Base-by-base conservation (phyloP, 345 rosid species). In the Schrenkiella parvula region DNA sequence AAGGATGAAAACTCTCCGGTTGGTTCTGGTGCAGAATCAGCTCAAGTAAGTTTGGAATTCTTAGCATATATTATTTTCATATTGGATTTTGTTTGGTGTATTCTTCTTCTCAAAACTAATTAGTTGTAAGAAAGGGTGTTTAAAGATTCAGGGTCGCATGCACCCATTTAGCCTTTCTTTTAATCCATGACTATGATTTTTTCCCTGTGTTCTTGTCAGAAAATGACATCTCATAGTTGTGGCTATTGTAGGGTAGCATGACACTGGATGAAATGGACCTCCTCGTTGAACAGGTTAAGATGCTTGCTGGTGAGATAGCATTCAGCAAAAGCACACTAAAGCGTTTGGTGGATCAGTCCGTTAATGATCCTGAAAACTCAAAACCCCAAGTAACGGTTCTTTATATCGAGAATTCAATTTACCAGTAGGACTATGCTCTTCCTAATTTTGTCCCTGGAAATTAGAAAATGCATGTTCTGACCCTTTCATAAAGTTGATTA, bases 271-370 rank as follows among this genome's bases (percentile, higher is more conserved):
- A 95, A 86, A 90, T 88, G 82, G 99, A 95, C 63, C 99, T 95
- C 74, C 89, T 92, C 6, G 95, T 84, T 46, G 98, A 95, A 85
- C 99, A 95, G 79, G 99, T 92, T 51, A 95, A 95, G 82, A 90
- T 95, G 97, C 95, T 92, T 77, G 98, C 99, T 58, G 99, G 89
- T 71, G 99, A 95, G 84, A 85, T 95, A 76, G 99, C 98, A 32
- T 90, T 95, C 68, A 78, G 97, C 79, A 85, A 84, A 4, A 95
- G 99, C 82, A 92, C 97, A 48, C 85, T 95, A 66, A 95, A 95
- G 83, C 98, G 99, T 70, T 80, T 92, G 73, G 82, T 89, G 57
- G 99, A 92, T 74, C 97, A 92, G 82, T 88, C 98, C 18, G 78
- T 61, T 42, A 83, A 86, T 83, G 97, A 89, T 82, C 98, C 98